Conservation (phyloP, 2,329 filamentous ascomycete species). For the Atkinsonella texensis region DNA sequence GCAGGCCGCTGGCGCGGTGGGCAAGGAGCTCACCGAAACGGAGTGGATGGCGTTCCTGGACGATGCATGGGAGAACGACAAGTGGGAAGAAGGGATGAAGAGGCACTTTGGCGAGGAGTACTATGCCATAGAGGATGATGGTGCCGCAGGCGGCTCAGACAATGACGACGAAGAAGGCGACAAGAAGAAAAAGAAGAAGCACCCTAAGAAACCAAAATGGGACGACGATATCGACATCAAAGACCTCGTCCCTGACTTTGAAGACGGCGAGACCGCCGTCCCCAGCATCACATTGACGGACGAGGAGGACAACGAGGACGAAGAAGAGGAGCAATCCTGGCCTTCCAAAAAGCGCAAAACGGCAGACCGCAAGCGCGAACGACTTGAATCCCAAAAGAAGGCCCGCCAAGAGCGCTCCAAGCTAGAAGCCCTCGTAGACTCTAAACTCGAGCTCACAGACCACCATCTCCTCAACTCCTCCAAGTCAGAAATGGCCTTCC, state of each 20-base stretch:
- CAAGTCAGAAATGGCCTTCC: slow-evolving; percentile 47
- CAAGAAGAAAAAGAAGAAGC: slow-evolving; percentile 29
- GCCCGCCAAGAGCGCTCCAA: slow-evolving; percentile 71
- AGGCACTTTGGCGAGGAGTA: slow-evolving; percentile 83
- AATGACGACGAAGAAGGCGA: slow-evolving; percentile 53
- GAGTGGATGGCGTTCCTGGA: slow-evolving; percentile 81
- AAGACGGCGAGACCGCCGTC: slow-evolving; percentile 42
- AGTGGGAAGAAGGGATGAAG: slow-evolving; percentile 86
- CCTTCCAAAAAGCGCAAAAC: slow-evolving; percentile 48
- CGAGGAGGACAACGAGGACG: slow-evolving; percentile 26
- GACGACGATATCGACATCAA: slow-evolving; percentile 97
- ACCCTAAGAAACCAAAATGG: slow-evolving; percentile 57
- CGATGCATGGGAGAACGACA: slow-evolving; percentile 75
- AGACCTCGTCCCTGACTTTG: slow-evolving; percentile 78
- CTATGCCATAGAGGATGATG: slow-evolving; percentile 60
- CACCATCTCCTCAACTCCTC: slow-evolving; percentile 43
- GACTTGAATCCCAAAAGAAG: slow-evolving; percentile 49
- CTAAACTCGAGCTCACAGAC: slow-evolving; percentile 62
- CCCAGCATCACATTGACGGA: slow-evolving; percentile 43
- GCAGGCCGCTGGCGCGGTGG: slow-evolving; percentile 69
- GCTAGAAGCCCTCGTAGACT: slow-evolving; percentile 77
- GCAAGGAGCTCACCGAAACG: slow-evolving; percentile 54
- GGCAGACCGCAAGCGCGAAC: slow-evolving; percentile 48
- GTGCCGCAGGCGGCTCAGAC: slow-evolving; percentile 42
- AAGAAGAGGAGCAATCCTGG: slow-evolving; percentile 27